Base-by-base conservation (phyloP, 164 flowering plant species). In the Platanus orientalis region DNA sequence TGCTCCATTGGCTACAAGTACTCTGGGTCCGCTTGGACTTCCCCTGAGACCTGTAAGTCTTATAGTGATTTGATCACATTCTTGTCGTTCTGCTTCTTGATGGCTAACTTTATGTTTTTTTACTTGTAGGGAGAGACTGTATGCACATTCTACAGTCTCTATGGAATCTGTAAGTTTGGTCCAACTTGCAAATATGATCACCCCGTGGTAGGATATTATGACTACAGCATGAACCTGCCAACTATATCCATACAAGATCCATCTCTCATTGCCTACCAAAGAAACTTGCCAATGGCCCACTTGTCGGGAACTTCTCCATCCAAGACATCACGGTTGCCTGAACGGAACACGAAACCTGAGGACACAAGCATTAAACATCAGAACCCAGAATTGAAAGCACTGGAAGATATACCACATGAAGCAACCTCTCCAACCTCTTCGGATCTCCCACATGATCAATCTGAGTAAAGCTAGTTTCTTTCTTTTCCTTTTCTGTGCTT, bases 41-140 rank as follows among this genome's bases (percentile, higher is more conserved):
- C 96, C 92, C 19, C 71, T 80, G 55, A 82, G 96, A 77, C 92
- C 89, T 67, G 96, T 87, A 79, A 87, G 85, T 76, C 45, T n/a
- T 25, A 12, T 40, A 20, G 53, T 17, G 28, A 10, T 20, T 50
- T 9, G 12, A 14, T 60, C 0, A n/a, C 44, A 25, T 32, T 63
- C 36, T 30, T 30, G 28, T 54, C 49, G 39, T 5, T 45, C 30
- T 40, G 52, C 42, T 6, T 28, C 29, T 42, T 67, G 65, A 42
- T 51, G n/a, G 29, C 44, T 49, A 27, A 12, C 49, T 48, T 19
- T 14, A 16, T 26, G 30, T 16, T 56, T 23, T 56, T 34, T 17
- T 25, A 30, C 28, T 58, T 14, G 47, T 47, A 70, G 77, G 74
- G 74, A 60, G 65, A 74, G 10, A 60, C 66, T 0, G 13, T 70